Evolutionary conservation across 148 eudicot species (phyloP), one percentile per base, ranked within the genome.

Genomic region (Fagopyrum esculentum): DNA sequence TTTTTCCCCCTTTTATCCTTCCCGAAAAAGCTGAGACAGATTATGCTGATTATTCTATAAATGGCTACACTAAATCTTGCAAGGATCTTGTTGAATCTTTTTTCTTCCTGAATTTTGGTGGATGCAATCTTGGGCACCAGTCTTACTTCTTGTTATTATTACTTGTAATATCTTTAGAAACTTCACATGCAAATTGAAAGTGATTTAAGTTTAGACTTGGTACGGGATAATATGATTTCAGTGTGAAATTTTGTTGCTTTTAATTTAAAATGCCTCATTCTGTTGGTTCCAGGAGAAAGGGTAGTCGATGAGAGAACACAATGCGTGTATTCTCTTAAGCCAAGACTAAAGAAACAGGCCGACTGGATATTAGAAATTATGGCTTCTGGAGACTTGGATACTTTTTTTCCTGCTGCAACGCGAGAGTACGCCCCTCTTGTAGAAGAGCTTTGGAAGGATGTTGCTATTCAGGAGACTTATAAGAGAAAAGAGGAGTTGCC

Each of bases 361-460:
- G 93, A 92, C 73, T 95, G 99, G 99, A 87, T 95, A 47, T 81
- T 95, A 57, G 97, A 95, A 81, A 95, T 95, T 75, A 95, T 92
- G 75, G 97, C 97, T 72, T 90, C 93, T 1, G 99, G 99, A 76
- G 96, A 92, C 81, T 83, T 95, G 82, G 99, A 95, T 78, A 94
- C 97, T 63, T 88, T 95, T 78, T 92, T 95, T 68, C 99, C 99
- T n/a, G 99, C 97, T 16, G 97, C 97, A 40, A 92, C 97, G 0
- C 90, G 99, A 48, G 99, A 95, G 78, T 92, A 92, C 82, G 97
- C 99, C 72, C 99, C 99, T 19, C 80, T 95, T 68, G 97, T 92
- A 74, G 97, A 95, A 85, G 99, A 95, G 80, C 93, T 95, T n/a
- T 95, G 99, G 99, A 92, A 77, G 81, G 97, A 95, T 84, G 90